Evolutionary conservation across 306 rosid genomes (phyloP).

Genomic region (Malus orientalis): DNA sequence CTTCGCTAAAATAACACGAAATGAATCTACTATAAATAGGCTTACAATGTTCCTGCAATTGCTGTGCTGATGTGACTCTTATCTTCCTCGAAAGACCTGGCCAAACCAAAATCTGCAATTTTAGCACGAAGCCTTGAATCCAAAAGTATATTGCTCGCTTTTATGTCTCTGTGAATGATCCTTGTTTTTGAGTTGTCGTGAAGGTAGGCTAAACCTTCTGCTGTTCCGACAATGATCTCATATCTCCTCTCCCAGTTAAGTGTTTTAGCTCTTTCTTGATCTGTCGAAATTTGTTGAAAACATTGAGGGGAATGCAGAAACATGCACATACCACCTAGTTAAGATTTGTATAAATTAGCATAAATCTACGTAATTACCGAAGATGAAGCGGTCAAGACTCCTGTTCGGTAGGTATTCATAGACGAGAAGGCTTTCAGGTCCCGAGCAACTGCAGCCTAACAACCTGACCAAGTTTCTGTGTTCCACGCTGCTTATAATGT

Average conservation of each 20-base stretch:
- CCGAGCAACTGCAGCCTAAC: conserved; percentile 86
- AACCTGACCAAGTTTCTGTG: conserved; percentile 78
- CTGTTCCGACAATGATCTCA: conserved; percentile 58
- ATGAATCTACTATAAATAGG: not conserved
- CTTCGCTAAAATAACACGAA: not conserved
- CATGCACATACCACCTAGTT: not conserved
- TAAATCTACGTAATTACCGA: conserved; percentile 38
- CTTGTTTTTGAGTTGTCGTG: conserved; percentile 60
- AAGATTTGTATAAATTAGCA: not conserved
- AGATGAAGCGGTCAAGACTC: conserved; percentile 82
- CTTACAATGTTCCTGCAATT: conserved; percentile 91
- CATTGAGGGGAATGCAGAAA: not conserved
- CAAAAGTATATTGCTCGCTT: conserved; percentile 81
- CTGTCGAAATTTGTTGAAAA: conserved; percentile 42
- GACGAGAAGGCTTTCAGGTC: conserved; percentile 92
- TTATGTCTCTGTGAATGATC: conserved; percentile 91
- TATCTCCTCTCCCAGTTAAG: conserved; percentile 78
- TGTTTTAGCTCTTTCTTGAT: conserved; percentile 45
- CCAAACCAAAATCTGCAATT: conserved; percentile 96
- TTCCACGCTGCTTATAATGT: conserved; percentile 76
- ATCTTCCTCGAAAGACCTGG: conserved; percentile 80
- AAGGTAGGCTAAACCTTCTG: conserved; percentile 79
- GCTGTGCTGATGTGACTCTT: conserved; percentile 92
- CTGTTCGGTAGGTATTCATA: conserved; percentile 72
- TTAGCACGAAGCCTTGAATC: conserved; percentile 69